A percentile compares a stretch with the other conserved stretches of the same genome.
Conservation (phyloP, 805 yeast genomes). For the Myxozyma udenii region DNA sequence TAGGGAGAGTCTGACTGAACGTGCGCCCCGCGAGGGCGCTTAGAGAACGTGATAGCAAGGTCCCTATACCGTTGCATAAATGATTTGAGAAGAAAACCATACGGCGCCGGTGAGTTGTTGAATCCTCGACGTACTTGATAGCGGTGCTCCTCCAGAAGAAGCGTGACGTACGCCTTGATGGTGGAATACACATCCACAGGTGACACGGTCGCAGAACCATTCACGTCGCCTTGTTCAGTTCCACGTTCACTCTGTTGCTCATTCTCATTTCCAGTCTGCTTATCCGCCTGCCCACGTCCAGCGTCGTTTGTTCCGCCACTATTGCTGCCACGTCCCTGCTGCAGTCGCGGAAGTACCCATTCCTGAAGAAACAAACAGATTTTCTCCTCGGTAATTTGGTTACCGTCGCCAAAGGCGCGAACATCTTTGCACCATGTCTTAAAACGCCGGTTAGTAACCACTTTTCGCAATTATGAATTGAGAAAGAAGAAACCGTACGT, state of each 20-base stretch:
- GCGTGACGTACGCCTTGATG: conserved; percentile 14
- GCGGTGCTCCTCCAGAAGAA: conserved; percentile 19
- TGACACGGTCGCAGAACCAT: too few relatives aligned
- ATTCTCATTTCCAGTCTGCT: neutral
- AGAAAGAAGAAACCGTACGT: conserved; percentile 9
- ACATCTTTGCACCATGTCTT: conserved; percentile 29
- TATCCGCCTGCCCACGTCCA: too few relatives aligned
- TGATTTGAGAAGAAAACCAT: conserved; percentile 13
- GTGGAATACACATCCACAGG: conserved; percentile 10
- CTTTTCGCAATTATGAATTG: neutral
- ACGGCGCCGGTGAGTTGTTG: conserved; percentile 19
- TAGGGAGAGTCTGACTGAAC: too few relatives aligned
- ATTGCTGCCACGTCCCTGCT: too few relatives aligned
- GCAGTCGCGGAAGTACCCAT: conserved; percentile 12
- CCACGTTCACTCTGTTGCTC: neutral
- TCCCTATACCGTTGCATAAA: conserved; percentile 13
- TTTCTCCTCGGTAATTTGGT: conserved; percentile 21
- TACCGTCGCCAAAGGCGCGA: conserved; percentile 24
- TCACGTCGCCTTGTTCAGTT: neutral
- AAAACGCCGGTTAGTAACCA: neutral
- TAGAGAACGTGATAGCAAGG: conserved; percentile 7
- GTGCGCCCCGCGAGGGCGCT: conserved; percentile 1
- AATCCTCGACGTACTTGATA: conserved; percentile 18
- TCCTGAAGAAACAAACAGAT: conserved; percentile 24
- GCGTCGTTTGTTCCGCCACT: too few relatives aligned